These are phyloP conservation scores for Aspergillus sp. DNA, from an alignment of 2,329 filamentous ascomycete species.

Conservation along the genomic window DNA sequence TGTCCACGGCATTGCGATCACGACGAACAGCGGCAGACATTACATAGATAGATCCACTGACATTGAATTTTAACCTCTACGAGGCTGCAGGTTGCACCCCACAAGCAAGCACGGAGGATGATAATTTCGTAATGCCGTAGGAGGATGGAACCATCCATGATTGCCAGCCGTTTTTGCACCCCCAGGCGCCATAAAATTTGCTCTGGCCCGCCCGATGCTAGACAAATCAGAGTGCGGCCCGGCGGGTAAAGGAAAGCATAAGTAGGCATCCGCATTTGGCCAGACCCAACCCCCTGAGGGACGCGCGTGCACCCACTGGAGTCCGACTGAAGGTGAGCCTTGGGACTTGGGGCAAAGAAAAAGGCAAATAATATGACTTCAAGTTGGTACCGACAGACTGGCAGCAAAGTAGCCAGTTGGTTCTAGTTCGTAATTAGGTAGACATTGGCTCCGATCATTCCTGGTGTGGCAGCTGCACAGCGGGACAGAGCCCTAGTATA, in stretches of 20 bases:
- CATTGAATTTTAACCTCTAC: not conserved
- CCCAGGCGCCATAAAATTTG: conserved; percentile 7
- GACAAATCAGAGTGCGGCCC: conserved; percentile 18
- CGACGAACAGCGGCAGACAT: not conserved
- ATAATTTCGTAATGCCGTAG: conserved; percentile 6
- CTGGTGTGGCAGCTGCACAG: not conserved
- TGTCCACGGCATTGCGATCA: not conserved
- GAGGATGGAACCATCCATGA: conserved; percentile 7
- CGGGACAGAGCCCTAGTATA: not conserved
- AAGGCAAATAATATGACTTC: not conserved
- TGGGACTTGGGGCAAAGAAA: conserved; percentile 3
- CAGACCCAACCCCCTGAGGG: conserved; percentile 25
- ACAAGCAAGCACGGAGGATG: not conserved
- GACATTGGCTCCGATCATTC: not conserved
- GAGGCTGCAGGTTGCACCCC: not conserved
- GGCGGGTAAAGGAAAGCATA: conserved; percentile 9
- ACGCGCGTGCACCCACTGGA: conserved; percentile 23
- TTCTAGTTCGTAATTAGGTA: not conserved
- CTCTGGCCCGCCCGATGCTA: conserved; percentile 8
- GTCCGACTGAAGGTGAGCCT: not conserved
- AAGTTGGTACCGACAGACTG: not conserved
- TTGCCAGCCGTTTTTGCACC: not conserved
- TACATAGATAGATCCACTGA: not conserved
- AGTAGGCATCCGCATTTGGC: conserved; percentile 22
- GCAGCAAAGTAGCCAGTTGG: not conserved